Base-by-base conservation (phyloP, 2,329 filamentous ascomycete genomes). In the Neonectria magnoliae region DNA sequence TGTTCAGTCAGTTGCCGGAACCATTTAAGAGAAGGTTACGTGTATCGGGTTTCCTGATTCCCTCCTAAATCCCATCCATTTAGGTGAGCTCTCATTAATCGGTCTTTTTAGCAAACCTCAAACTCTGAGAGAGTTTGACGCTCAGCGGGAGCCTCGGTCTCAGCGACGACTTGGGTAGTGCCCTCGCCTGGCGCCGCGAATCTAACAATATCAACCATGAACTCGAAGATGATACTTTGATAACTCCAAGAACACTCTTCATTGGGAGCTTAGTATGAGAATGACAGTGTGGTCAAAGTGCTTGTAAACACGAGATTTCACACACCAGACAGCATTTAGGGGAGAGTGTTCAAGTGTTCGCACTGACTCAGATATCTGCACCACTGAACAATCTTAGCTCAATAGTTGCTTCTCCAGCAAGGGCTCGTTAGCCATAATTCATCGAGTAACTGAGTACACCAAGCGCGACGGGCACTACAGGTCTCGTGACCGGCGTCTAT, bases 221-320 rank as follows among this genome's bases (percentile, higher is more conserved):
- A n/a, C 7, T 20, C 16, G 6, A 31, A 11, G 9, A 33, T n/a
- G 22, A 31, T 22, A 16, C 41, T 25, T 48, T 45, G 5, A 11
- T 13, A 47, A 18, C 53, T 13, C 14, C 51, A 13, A 52, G 33
- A 25, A 25, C 51, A 41, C 42, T 42, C 10, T 41, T 41, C 58
- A 44, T 55, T 53, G 31, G 20, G 20, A 38, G 38, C 27, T 20
- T n/a, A 44, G 5, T 36, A 44, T 50, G 53, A 55, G 36, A 16
- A 52, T 52, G 53, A 62, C 41, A 36, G 33, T 2, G 38, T 27
- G 57, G 44, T 48, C 51, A 56, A 16, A 36, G 25, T 5, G 25
- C 25, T 25, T 25, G 25, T 25, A 25, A 25, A 6, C 25, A 25
- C 25, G 25, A 25, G 25, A 2, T 25, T 25, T 5, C 5, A 2